Conservation (phyloP, 1,139 yeast species). For the Yamadazyma membranifaciens region DNA sequence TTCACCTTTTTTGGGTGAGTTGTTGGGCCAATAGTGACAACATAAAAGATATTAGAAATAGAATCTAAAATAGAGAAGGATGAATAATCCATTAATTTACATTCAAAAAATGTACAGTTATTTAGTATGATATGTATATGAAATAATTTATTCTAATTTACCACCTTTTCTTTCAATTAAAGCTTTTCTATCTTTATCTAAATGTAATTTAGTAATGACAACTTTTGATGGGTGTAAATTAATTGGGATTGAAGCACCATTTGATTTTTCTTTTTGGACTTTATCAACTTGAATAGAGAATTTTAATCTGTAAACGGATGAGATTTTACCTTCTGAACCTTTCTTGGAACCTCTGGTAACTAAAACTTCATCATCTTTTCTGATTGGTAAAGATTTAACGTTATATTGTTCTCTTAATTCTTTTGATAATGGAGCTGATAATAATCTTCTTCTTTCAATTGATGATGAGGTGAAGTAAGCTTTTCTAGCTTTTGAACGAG, state of each 20-base stretch:
- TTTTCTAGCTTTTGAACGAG: slow-evolving; percentile 99
- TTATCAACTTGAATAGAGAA: slow-evolving; percentile 96
- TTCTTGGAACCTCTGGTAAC: slow-evolving; percentile 99
- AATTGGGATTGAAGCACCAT: slow-evolving; percentile 97
- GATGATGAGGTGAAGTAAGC: slow-evolving; percentile 99
- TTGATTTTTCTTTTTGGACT: slow-evolving; percentile 96
- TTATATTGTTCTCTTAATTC: slow-evolving; percentile 98
- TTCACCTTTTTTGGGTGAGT: too few species aligned
- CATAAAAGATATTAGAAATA: too few species aligned
- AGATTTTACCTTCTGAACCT: slow-evolving; percentile 98
- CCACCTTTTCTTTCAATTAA: slow-evolving; percentile 65
- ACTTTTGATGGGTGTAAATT: slow-evolving; percentile 99
- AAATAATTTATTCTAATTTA: slow-evolving; percentile 29
- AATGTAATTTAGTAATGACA: slow-evolving; percentile 96
- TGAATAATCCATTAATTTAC: slow-evolving; percentile 10
- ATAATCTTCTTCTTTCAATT: slow-evolving; percentile 88
- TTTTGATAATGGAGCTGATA: slow-evolving; percentile 99
- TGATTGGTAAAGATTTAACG: slow-evolving; percentile 94
- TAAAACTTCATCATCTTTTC: slow-evolving; percentile 95
- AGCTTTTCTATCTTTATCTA: slow-evolving; percentile 99
- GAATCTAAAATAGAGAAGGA: background rate
- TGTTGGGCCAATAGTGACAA: too few species aligned
- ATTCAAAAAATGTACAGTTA: slow-evolving; percentile 11
- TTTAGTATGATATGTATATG: slow-evolving; percentile 6
- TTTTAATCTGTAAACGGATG: slow-evolving; percentile 99